Evolutionary conservation across 225 moss, liverwort and hornwort species (phyloP).

Genomic region (Sphagnum tenellum): DNA sequence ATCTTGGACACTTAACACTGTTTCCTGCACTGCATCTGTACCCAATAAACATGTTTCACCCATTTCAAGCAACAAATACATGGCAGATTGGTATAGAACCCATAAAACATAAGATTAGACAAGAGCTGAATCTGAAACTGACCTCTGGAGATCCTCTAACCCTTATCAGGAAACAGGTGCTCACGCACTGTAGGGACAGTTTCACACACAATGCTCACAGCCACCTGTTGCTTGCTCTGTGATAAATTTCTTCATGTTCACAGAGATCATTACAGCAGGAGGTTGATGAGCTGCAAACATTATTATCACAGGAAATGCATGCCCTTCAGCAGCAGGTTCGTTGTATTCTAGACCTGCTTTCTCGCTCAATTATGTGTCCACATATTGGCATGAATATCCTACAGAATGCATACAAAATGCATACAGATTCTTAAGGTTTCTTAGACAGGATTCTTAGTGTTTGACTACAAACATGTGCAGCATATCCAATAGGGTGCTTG

Average conservation of each 20-base stretch:
- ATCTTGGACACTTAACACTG: neutral
- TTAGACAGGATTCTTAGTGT: neutral
- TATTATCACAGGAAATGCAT: conserved; percentile 25
- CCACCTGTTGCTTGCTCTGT: too few relatives aligned
- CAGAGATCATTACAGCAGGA: conserved; percentile 42
- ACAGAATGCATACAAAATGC: neutral
- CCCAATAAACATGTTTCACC: neutral
- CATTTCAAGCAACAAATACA: neutral
- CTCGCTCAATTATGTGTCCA: neutral
- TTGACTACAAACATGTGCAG: neutral
- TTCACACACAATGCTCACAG: too few relatives aligned
- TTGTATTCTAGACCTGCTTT: neutral
- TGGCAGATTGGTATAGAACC: too few relatives aligned
- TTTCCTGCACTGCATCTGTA: neutral
- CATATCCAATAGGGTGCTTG: neutral
- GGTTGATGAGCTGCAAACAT: conserved; percentile 28
- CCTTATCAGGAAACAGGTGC: too few relatives aligned
- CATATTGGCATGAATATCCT: neutral
- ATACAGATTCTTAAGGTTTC: too few relatives aligned
- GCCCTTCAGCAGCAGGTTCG: conserved; percentile 34
- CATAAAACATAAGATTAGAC: too few relatives aligned
- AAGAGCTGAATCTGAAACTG: too few relatives aligned
- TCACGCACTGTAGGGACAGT: too few relatives aligned
- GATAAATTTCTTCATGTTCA: too few relatives aligned
- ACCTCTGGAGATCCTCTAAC: too few relatives aligned